Conservation (phyloP, 306 rosid genomes). For the Inga leiocalycina region DNA sequence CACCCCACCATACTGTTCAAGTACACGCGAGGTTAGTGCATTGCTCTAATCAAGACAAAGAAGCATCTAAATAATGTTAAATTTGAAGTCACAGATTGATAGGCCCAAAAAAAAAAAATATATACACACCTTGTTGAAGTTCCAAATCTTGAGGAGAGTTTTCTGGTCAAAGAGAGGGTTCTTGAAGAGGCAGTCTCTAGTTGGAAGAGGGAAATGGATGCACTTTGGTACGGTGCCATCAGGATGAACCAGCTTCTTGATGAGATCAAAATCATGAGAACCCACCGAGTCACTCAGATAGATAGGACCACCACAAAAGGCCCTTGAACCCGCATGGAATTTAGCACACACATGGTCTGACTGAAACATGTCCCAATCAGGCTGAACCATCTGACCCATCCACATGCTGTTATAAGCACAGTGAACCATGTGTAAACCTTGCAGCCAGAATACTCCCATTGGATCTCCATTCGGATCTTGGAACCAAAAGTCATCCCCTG, state of each 20-base stretch:
- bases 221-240: constrained; percentile 86
- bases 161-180: constrained; percentile 74
- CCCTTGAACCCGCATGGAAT: constrained; percentile 90
- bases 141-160: constrained; percentile 88
- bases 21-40: not conserved
- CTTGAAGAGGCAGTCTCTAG: constrained; percentile 85
- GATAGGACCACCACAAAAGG: constrained; percentile 82
- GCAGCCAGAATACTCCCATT: constrained; percentile 86
- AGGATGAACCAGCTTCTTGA: constrained; percentile 75
- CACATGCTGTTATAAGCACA: constrained; percentile 94
- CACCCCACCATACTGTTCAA: constrained; percentile 79
- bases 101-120: not conserved
- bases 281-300: constrained; percentile 82
- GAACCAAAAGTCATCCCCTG: constrained; percentile 98
- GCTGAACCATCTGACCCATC: constrained; percentile 93
- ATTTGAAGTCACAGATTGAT: not conserved
- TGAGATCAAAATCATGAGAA: constrained; percentile 74
- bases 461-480: constrained; percentile 97
- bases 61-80: not conserved
- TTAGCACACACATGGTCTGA: constrained; percentile 85
- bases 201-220: constrained; percentile 79
- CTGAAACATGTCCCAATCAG: constrained; percentile 98
- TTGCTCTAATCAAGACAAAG: not conserved
- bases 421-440: constrained; percentile 93
- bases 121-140: constrained; percentile 68